Base-by-base conservation (phyloP, 257 asterid species). In the Solanum etuberosum region DNA sequence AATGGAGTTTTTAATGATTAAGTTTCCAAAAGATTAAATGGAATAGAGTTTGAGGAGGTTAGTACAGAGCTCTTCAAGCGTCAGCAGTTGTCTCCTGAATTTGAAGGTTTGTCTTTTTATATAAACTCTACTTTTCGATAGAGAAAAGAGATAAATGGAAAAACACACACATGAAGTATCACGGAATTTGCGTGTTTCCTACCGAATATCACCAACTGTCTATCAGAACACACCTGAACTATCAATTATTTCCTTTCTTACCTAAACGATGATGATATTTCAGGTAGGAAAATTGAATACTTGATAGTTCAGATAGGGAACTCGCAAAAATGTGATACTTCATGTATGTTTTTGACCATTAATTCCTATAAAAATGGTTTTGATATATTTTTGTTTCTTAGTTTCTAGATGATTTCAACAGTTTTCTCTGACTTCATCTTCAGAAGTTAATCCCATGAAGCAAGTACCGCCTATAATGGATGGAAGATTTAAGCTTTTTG, bases 401-500 rank as follows among this genome's bases (percentile, higher is more conserved):
- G 29, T 70, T 46, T 37, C 20, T 20, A 9, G 70, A 31, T 70
- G n/a, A 32, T 46, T 71, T 29, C 23, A 29, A n/a, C 63, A 27
- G 20, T 83, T 27, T 78, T 27, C 54, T 46, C 21, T 88, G 86
- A 6, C 25, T 35, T 87, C 1, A 35, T 46, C 20, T 70, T 86
- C 93, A 97, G 99, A 88, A 54, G 87, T 94, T 74, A 97, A 97
- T 83, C 98, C 99, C 85, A 78, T 94, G 96, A 93, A 37, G 90
- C 87, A 94, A 92, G 94, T 97, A 54, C 99, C 99, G 14, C 98
- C 98, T 16, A 93, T 96, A 43, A 93, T 91, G 54, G 98, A 97
- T 90, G 99, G 96, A 89, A 90, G 94, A 85, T 95, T 95, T 89
- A 96, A 92, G 94, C 99, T 97, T 78, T 93, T 86, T 46, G 99